These are phyloP conservation scores for Urochloa ruziziensis DNA, from an alignment of 176 grass and related monocot genomes.

Conservation along the genomic window DNA sequence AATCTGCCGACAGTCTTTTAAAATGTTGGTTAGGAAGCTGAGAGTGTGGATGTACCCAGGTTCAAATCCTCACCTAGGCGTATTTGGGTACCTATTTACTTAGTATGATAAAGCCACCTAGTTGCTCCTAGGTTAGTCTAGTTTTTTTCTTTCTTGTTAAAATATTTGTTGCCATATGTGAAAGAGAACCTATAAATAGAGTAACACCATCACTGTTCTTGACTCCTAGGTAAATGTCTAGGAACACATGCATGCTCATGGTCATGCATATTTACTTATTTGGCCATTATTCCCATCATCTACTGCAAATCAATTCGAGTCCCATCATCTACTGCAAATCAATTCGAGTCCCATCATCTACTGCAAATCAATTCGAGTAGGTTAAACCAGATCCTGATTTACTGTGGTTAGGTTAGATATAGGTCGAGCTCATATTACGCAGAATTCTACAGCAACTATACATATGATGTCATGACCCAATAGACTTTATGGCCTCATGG, in stretches of 20 bases:
- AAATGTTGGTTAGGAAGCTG: too few relatives aligned
- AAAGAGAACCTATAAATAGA: not conserved
- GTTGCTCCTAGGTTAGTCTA: too few relatives aligned
- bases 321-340: not conserved
- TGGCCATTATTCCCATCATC: not conserved
- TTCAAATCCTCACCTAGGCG: too few relatives aligned
- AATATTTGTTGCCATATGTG: slow-evolving; percentile 4
- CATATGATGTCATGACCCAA: not conserved
- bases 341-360: slow-evolving; percentile 4
- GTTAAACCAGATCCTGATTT: not conserved
- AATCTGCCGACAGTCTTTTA: not conserved
- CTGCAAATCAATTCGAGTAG: slow-evolving; percentile 18
- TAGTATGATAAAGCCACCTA: too few relatives aligned
- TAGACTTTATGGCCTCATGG: not conserved
- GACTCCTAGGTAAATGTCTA: not conserved
- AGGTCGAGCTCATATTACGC: not conserved
- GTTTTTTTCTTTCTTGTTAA: not conserved
- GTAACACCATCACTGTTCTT: not conserved
- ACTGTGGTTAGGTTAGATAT: slow-evolving; percentile 13
- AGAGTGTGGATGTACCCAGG: too few relatives aligned
- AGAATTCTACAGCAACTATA: not conserved
- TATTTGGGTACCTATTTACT: too few relatives aligned
- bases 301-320: too few relatives aligned
- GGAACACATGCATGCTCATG: slow-evolving; percentile 15
- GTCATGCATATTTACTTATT: slow-evolving; percentile 2